phyloP scores from a whole-genome alignment of 805 yeast species.

The Monosporozyma unispora region DNA sequence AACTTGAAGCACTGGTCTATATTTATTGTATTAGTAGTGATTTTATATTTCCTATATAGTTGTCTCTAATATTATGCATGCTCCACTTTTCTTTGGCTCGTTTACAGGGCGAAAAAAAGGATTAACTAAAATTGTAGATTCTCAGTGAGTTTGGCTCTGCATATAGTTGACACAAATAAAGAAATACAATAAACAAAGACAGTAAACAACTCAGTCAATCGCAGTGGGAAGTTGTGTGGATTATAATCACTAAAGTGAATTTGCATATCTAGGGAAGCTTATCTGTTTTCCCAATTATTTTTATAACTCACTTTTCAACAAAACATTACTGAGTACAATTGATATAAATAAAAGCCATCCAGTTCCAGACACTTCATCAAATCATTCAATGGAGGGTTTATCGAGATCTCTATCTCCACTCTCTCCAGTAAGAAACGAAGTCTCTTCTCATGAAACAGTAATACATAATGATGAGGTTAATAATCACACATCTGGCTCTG shows the following conservation, averaged over 20 bases:
- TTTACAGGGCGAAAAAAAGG: not conserved
- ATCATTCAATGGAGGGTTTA: not conserved
- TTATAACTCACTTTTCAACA: not conserved
- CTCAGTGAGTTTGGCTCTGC: not conserved
- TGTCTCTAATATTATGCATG: too few species aligned
- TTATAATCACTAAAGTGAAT: not conserved
- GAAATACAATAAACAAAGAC: not conserved
- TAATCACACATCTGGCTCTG: not conserved
- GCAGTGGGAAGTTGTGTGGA: not conserved
- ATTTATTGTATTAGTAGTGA: too few species aligned
- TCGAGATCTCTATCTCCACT: not conserved
- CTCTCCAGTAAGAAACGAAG: not conserved
- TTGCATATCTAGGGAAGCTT: not conserved
- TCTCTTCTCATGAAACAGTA: not conserved
- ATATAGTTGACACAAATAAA: not conserved
- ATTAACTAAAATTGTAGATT: not conserved
- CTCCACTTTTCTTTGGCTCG: too few species aligned
- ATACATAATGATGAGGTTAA: not conserved
- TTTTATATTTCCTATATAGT: too few species aligned
- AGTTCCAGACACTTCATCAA: not conserved
- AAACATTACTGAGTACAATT: not conserved
- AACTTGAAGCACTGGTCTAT: too few species aligned
- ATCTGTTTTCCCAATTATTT: not conserved
- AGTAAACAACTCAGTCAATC: not conserved
- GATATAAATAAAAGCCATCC: not conserved